Base-by-base conservation (phyloP, 169 alveolate genomes). In the Plasmodium sp. region DNA sequence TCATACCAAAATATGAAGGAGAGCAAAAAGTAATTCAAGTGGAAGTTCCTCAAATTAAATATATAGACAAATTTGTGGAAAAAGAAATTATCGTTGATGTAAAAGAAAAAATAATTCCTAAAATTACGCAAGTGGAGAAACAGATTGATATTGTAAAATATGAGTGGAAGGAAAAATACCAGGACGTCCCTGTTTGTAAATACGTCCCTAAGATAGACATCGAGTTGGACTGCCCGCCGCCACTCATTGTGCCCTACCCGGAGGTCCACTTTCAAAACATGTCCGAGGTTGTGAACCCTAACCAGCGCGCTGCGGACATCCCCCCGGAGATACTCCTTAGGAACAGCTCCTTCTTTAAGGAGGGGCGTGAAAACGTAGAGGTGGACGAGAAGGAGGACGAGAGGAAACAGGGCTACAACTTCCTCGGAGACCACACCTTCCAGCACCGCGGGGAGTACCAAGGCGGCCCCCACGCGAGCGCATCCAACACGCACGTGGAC, bases 191-290 rank as follows among this genome's bases (percentile, higher is more conserved):
- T 54, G 98, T 97, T 36, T 96, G 96, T 84, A 97, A 97, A 92
- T 97, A 97, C 84, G 97, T 97, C 7, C 98, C 98, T 27, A 97
- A 97, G 85, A 96, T 97, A 81, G 98, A 97, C 82, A 98, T 97
- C 27, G 98, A 97, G 81, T 97, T 97, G 45, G 98, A 96, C 81
- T 97, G 98, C 85, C 98, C 98, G 33, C 97, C 98, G 22, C 98
- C 98, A 18, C 95, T 97, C 71, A 97, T 97, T 48, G 97, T 97
- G 5, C 98, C 98, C 12, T 97, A 97, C 93, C 96, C 97, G 1
- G 97, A 95, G 56, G 96, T 94, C 12, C 96, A 95, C 71, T 92
- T 93, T 90, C 96, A 95, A 84, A 95, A 94, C 39, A 81, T 58
- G 27, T 71, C 95, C 36, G 75, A 92, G 62, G 80, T 92, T 72